Conservation (phyloP, 257 asterid genomes). For the Solanum raphanifolium region DNA sequence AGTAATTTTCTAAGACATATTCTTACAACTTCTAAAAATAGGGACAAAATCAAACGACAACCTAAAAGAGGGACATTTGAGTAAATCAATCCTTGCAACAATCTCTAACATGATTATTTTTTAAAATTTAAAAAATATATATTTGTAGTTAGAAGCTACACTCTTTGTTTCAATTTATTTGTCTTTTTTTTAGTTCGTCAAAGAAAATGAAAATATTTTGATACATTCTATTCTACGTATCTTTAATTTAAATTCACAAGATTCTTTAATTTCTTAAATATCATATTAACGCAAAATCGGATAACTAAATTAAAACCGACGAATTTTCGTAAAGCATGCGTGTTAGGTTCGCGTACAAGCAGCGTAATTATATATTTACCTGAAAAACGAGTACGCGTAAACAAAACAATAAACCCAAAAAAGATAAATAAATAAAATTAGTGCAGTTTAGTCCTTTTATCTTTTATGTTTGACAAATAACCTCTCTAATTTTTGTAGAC, state of each 20-base stretch:
- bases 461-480: background rate
- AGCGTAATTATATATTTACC: background rate
- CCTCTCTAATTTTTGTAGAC: background rate
- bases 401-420: background rate
- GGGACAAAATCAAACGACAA: background rate
- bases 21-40: background rate
- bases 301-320: background rate
- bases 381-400: background rate
- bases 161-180: background rate
- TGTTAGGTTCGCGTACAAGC: background rate
- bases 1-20: background rate
- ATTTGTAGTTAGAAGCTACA: background rate
- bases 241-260: rapidly evolving
- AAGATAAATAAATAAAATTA: background rate
- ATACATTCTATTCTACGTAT: too few species aligned
- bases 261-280: background rate
- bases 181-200: too few species aligned
- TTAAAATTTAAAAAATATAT: too few species aligned
- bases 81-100: background rate
- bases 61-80: background rate
- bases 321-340: background rate
- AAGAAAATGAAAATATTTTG: too few species aligned
- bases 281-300: background rate
- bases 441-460: background rate
- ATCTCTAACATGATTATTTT: background rate